Evolutionary conservation across 495 filamentous ascomycete species (phyloP).

Genomic region (Trichoderma erinaceum): DNA sequence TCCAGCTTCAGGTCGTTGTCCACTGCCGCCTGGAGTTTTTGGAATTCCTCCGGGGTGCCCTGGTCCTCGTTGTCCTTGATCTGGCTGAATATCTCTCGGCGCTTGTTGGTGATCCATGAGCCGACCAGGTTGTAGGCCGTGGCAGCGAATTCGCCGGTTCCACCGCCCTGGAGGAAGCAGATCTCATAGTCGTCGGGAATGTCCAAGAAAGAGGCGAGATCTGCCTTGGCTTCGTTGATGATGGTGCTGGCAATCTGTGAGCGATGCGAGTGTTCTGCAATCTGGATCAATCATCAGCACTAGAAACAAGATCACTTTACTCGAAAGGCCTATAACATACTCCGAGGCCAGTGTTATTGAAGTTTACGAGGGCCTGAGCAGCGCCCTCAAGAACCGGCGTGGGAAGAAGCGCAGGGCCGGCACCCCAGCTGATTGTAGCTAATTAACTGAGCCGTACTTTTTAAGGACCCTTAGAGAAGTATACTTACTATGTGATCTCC

Average conservation of each 20-base stretch:
- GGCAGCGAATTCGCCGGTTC: conserved; percentile 72
- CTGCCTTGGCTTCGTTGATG: conserved; percentile 57
- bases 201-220: conserved; percentile 62
- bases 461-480: too few relatives aligned
- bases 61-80: conserved; percentile 47
- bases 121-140: conserved; percentile 74
- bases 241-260: conserved; percentile 68
- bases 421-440: conserved; percentile 40
- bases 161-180: conserved; percentile 77
- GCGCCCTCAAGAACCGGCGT: conserved; percentile 69
- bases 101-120: conserved; percentile 68
- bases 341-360: conserved; percentile 70
- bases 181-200: conserved; percentile 73
- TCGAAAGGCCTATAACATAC: neutral
- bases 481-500: conserved; percentile 20
- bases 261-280: conserved; percentile 86
- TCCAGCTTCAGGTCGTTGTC: conserved; percentile 67
- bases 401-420: conserved; percentile 78
- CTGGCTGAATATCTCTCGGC: conserved; percentile 33
- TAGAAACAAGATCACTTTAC: neutral
- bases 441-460: too few relatives aligned
- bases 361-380: conserved; percentile 72
- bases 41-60: conserved; percentile 41
- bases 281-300: conserved; percentile 14
- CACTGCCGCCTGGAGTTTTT: conserved; percentile 55